Base-by-base conservation (phyloP, 2,329 filamentous ascomycete species). In the Ophiostoma pallidulum region DNA sequence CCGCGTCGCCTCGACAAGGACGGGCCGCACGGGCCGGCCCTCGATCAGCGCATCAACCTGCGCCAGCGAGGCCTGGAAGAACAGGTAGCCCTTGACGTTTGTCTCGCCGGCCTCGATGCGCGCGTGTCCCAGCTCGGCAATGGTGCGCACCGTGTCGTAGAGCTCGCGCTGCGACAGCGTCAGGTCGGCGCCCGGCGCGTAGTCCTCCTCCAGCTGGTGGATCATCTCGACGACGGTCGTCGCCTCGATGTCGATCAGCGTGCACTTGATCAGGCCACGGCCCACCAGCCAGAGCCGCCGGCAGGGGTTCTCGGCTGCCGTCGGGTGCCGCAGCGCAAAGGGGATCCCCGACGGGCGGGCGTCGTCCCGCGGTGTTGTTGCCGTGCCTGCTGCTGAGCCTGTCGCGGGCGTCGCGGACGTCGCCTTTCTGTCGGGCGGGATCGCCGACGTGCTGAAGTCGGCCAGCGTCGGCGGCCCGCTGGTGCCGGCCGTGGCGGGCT, bases 51-150 rank as follows among this genome's bases (percentile, higher is more conserved):
- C 52, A 10, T 54, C 50, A 20, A 52, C 47, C 45, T 57, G 55
- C 3, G 51, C 52, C 22, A 53, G 41, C 3, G 48, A 43, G 20
- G 42, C 42, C 18, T 38, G 18, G 41, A 55, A 52, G 33, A 57
- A 50, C 20, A 51, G 20, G 37, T 48, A 49, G 24, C 51, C 47
- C 47, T 54, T 54, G 41, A 55, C 52, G 37, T 53, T 56, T 28
- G 54, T 56, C 49, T 56, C 55, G 47, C 55, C 55, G 4, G 37
- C 49, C 42, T 47, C 36, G 26, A 57, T 36, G 39, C 55, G 54
- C 6, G 22, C 40, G 12, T 49, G 47, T 18, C 44, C 19, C 37
- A 54, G 13, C 12, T 38, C 32, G 10, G 41, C 22, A 2, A 41
- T 19, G 8, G 37, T 28, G 33, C 20, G 37, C 18, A 51, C 44